These are phyloP conservation scores for Ophiostoma ips DNA, from an alignment of 2,329 filamentous ascomycete genomes.

Conservation along the genomic window DNA sequence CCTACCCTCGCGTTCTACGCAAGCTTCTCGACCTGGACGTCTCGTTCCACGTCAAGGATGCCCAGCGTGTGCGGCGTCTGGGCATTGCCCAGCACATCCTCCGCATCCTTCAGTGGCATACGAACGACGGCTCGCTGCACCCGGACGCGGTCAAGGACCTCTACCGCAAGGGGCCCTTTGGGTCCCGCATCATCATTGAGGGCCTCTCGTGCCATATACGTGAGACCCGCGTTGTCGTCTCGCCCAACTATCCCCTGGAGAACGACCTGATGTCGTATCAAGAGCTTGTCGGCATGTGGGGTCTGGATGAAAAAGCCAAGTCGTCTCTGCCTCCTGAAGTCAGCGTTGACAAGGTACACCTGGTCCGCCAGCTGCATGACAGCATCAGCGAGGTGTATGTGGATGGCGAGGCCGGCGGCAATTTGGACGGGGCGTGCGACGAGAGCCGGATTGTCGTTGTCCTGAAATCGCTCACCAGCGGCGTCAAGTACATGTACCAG, in stretches of 20 bases:
- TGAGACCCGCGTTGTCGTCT: conserved; percentile 32
- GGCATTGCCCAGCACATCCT: conserved; percentile 40
- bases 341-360: conserved; percentile 35
- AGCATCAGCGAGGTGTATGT: conserved; percentile 42
- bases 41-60: conserved; percentile 43
- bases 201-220: conserved; percentile 33
- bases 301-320: conserved; percentile 14
- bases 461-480: conserved; percentile 44
- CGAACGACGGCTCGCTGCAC: conserved; percentile 20
- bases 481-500: conserved; percentile 46
- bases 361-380: conserved; percentile 42
- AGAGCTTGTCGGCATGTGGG: conserved; percentile 31
- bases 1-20: conserved; percentile 24
- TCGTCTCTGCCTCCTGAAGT: conserved; percentile 29
- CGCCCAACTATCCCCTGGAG: conserved; percentile 39
- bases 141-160: conserved; percentile 18
- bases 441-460: conserved; percentile 26
- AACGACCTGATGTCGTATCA: conserved; percentile 32
- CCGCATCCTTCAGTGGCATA: conserved; percentile 40
- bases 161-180: conserved; percentile 39
- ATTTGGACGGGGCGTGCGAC: conserved; percentile 16
- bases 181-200: conserved; percentile 41
- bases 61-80: conserved; percentile 30
- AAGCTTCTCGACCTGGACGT: conserved; percentile 33
- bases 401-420: not conserved